Evolutionary conservation across 1,284 basidiomycete species (phyloP).

Genomic region (Lentinus polychrous): DNA sequence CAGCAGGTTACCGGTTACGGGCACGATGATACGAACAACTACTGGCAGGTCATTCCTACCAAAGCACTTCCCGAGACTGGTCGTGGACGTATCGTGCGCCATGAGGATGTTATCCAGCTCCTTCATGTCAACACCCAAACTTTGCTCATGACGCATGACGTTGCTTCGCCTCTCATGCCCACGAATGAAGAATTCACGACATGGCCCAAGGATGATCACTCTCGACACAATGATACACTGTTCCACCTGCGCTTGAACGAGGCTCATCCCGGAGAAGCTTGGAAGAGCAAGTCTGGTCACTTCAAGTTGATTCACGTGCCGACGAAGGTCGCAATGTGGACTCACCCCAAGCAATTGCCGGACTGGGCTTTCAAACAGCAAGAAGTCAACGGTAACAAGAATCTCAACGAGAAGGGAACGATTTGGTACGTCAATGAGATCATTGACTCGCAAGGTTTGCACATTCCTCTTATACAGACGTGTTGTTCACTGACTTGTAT

Average conservation of each 20-base stretch:
- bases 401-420: constrained; percentile 73
- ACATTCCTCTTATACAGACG: not conserved
- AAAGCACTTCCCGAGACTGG: constrained; percentile 87
- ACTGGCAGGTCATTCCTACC: constrained; percentile 94
- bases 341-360: constrained; percentile 77
- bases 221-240: constrained; percentile 79
- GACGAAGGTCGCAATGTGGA: constrained; percentile 94
- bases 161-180: constrained; percentile 94
- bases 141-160: constrained; percentile 90
- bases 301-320: constrained; percentile 86
- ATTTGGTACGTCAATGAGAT: constrained; percentile 90
- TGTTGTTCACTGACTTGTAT: constrained; percentile 8
- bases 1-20: constrained; percentile 99
- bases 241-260: constrained; percentile 76
- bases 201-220: constrained; percentile 65
- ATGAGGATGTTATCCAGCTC: constrained; percentile 86
- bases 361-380: constrained; percentile 98
- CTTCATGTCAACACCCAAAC: constrained; percentile 84
- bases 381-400: constrained; percentile 98
- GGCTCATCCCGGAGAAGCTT: constrained; percentile 68
- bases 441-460: constrained; percentile 63
- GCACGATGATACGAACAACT: constrained; percentile 89
- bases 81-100: constrained; percentile 81
- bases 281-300: constrained; percentile 89
- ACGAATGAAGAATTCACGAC: constrained; percentile 99